Evolutionary conservation across 2,329 filamentous ascomycete species (phyloP).

Genomic region (Penicillium glabrum): DNA sequence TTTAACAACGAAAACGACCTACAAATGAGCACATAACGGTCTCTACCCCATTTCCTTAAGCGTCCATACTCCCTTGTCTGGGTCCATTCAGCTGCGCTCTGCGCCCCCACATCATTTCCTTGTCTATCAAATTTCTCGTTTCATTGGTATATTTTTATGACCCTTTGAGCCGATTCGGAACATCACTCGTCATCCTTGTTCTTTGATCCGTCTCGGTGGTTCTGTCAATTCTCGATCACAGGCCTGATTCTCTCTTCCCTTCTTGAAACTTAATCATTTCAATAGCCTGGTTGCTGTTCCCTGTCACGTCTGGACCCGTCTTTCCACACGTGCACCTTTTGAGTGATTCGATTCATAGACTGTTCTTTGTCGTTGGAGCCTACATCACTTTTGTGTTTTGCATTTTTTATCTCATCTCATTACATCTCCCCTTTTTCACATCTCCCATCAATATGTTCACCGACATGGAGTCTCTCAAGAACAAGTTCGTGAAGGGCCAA

Average conservation of each 20-base stretch:
- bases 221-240: conserved; percentile 21
- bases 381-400: conserved; percentile 8
- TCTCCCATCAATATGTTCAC: conserved; percentile 14
- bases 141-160: conserved; percentile 26
- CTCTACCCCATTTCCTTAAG: conserved; percentile 34
- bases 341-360: conserved; percentile 27
- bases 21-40: conserved; percentile 44
- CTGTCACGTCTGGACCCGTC: conserved; percentile 6
- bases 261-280: conserved; percentile 26
- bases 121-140: conserved; percentile 7
- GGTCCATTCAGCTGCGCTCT: conserved; percentile 27
- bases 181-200: background rate
- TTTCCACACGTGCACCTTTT: conserved; percentile 16
- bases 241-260: conserved; percentile 22
- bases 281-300: conserved; percentile 33
- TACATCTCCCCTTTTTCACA: background rate
- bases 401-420: conserved; percentile 2
- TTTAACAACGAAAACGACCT: conserved; percentile 33
- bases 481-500: conserved; percentile 35
- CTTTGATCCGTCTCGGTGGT: conserved; percentile 21
- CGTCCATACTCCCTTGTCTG: conserved; percentile 28
- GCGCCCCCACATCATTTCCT: conserved; percentile 25
- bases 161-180: conserved; percentile 3
- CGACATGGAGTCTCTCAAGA: conserved; percentile 36
- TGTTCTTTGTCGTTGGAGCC: conserved; percentile 17